These are phyloP conservation scores for Onygenales sp. DNA, from an alignment of 2,329 filamentous ascomycete genomes.

Conservation along the genomic window DNA sequence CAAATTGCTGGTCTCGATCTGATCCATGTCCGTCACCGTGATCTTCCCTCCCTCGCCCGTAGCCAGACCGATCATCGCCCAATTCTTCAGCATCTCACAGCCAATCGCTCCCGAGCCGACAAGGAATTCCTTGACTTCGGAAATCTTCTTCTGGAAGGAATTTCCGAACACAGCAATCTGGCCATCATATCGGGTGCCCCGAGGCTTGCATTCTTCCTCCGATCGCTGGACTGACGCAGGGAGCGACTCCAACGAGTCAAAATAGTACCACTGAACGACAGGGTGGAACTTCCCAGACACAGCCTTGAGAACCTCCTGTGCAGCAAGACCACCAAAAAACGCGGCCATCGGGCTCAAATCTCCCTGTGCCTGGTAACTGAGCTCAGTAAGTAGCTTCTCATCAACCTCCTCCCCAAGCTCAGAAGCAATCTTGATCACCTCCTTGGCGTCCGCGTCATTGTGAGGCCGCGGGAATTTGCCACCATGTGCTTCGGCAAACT, in stretches of 20 bases:
- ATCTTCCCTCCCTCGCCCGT: slow-evolving; percentile 84
- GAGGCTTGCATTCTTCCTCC: slow-evolving; percentile 79
- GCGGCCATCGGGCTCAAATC: slow-evolving; percentile 89
- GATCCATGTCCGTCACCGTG: slow-evolving; percentile 92
- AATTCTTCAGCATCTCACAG: slow-evolving; percentile 99
- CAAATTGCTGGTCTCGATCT: slow-evolving; percentile 97
- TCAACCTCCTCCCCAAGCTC: slow-evolving; percentile 64
- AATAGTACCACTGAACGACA: slow-evolving; percentile 93
- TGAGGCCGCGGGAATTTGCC: slow-evolving; percentile 71
- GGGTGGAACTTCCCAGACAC: slow-evolving; percentile 97
- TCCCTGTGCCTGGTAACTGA: slow-evolving; percentile 88
- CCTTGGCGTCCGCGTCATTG: slow-evolving; percentile 71
- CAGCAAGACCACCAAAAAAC: slow-evolving; percentile 86
- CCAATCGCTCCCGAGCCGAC: slow-evolving; percentile 96
- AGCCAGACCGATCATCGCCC: slow-evolving; percentile 95
- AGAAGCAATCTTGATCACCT: slow-evolving; percentile 67
- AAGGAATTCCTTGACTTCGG: slow-evolving; percentile 83
- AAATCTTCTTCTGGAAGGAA: slow-evolving; percentile 88
- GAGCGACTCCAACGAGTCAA: slow-evolving; percentile 93
- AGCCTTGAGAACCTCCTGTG: slow-evolving; percentile 92
- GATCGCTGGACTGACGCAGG: slow-evolving; percentile 65
- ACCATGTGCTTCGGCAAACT: slow-evolving; percentile 63
- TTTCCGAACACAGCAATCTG: slow-evolving; percentile 94
- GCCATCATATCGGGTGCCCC: slow-evolving; percentile 82
- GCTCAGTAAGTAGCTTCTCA: slow-evolving; percentile 83